Evolutionary conservation across 2,329 filamentous ascomycete species (phyloP), one percentile per base, ranked within the genome.

Genomic region (Gremmenia infestans): DNA sequence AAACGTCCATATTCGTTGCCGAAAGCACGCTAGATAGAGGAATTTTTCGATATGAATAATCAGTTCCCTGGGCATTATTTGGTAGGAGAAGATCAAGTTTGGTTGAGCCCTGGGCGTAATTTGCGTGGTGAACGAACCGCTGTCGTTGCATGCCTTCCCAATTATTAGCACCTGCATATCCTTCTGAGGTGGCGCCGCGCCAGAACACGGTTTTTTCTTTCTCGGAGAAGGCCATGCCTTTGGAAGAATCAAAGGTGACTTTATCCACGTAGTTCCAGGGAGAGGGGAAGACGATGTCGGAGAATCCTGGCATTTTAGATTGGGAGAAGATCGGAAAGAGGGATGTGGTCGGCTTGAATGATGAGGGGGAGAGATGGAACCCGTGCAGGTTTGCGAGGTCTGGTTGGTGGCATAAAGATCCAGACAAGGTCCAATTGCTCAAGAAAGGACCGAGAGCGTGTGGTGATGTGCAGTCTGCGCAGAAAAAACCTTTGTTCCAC

Each of bases 101-200:
- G 2, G 61, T 57, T 2, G 80, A 72, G n/a, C 68, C 67, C 1
- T 76, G 77, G 1, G 73, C 71, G 52, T 55, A 53, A 8, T 81
- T 81, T 23, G 80, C 68, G 72, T 82, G 76, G 45, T 76, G 71
- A 7, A 85, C 74, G 58, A 86, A 81, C 9, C 83, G 77, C 54
- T 85, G 82, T 5, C 82, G 76, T 36, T 85, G 76, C 60, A 85
- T 84, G 0, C 76, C 75, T 17, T 75, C 75, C 82, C 83, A 87
- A 35, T 76, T 79, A 4, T 79, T 58, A 71, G 72, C 45, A 65
- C 74, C 62, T n/a, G 78, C 73, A 47, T 73, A 73, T 0, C 78
- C 79, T 22, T 79, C 79, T 12, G 78, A 78, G 11, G 54, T 59
- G 7, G 76, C 73, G 6, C 80, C 81, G 2, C 81, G 76, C 81